These are phyloP conservation scores for Boletellus ananas DNA, from an alignment of 768 basidiomycete genomes.

Conservation along the genomic window DNA sequence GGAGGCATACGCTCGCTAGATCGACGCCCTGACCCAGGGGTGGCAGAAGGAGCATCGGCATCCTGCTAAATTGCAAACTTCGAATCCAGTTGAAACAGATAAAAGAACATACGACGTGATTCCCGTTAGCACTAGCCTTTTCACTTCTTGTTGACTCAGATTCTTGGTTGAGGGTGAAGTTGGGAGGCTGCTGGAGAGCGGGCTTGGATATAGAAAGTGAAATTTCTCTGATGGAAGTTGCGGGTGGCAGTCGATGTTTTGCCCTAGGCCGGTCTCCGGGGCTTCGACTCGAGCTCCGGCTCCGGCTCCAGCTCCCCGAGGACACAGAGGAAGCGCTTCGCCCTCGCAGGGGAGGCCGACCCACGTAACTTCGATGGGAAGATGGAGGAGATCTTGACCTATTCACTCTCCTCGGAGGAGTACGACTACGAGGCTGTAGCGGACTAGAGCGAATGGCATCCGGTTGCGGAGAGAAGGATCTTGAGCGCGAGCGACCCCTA, in stretches of 20 bases:
- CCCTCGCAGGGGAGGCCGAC: slow-evolving; percentile 33
- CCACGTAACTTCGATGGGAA: slow-evolving; percentile 39
- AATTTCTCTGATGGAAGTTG: slow-evolving; percentile 38
- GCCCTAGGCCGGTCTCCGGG: slow-evolving; percentile 49
- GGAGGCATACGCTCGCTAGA: slow-evolving; percentile 34
- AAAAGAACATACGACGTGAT: slow-evolving; percentile 26
- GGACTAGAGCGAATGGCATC: slow-evolving; percentile 56
- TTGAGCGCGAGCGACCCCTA: slow-evolving; percentile 60
- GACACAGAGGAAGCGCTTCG: slow-evolving; percentile 54
- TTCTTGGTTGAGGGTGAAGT: slow-evolving; percentile 19
- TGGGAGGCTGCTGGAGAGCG: slow-evolving; percentile 19
- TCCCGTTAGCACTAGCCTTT: slow-evolving; percentile 36
- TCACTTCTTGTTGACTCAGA: slow-evolving; percentile 34
- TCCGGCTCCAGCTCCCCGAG: slow-evolving; percentile 54
- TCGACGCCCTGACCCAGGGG: slow-evolving; percentile 20
- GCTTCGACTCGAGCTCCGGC: slow-evolving; percentile 49
- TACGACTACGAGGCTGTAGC: slow-evolving; percentile 41
- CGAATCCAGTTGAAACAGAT: neutral
- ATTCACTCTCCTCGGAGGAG: slow-evolving; percentile 44
- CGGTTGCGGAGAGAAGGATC: slow-evolving; percentile 53
- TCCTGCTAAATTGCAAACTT: slow-evolving; percentile 17
- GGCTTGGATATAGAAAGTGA: slow-evolving; percentile 32
- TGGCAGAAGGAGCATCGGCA: slow-evolving; percentile 10
- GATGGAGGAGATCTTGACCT: slow-evolving; percentile 40
- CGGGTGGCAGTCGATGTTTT: slow-evolving; percentile 60